Conservation (phyloP, 1,284 basidiomycete genomes). For the Sphagnurus paluster region DNA sequence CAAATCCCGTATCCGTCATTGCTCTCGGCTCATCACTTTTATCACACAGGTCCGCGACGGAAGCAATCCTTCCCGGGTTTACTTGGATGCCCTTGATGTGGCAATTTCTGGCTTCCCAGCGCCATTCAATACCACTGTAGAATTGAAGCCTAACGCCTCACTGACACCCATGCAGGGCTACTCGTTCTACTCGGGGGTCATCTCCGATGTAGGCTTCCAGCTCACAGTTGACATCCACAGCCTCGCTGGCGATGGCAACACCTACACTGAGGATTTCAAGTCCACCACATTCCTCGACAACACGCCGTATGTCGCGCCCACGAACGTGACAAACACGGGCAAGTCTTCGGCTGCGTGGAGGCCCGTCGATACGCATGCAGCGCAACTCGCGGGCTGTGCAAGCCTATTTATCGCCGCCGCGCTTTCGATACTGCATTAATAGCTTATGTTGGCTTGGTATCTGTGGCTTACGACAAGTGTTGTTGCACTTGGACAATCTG, state of each 20-base stretch:
- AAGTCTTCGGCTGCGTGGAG: constrained; percentile 14
- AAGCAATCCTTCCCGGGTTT: constrained; percentile 36
- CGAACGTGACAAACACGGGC: constrained; percentile 23
- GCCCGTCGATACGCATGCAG: not conserved
- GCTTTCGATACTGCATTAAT: constrained; percentile 2
- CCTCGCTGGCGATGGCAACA: constrained; percentile 25
- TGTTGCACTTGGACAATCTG: constrained; percentile 2
- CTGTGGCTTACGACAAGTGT: not conserved
- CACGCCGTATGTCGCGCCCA: constrained; percentile 31
- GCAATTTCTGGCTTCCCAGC: constrained; percentile 32
- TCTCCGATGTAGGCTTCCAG: constrained; percentile 35
- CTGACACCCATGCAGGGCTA: constrained; percentile 32
- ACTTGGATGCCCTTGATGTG: constrained; percentile 34
- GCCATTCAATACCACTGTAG: constrained; percentile 32
- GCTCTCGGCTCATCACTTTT: not conserved
- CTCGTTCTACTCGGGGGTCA: constrained; percentile 33
- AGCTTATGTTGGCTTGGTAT: not conserved
- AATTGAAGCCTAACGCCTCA: constrained; percentile 29
- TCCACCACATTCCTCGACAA: constrained; percentile 35
- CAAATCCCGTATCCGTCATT: not conserved
- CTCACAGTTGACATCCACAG: constrained; percentile 35
- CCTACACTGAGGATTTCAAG: constrained; percentile 34
- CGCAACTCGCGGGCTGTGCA: constrained; percentile 4
- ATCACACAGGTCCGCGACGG: constrained; percentile 31
- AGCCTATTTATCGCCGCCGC: constrained; percentile 9